Conservation (phyloP, 768 basidiomycete species). For the Trametes cingulata region DNA sequence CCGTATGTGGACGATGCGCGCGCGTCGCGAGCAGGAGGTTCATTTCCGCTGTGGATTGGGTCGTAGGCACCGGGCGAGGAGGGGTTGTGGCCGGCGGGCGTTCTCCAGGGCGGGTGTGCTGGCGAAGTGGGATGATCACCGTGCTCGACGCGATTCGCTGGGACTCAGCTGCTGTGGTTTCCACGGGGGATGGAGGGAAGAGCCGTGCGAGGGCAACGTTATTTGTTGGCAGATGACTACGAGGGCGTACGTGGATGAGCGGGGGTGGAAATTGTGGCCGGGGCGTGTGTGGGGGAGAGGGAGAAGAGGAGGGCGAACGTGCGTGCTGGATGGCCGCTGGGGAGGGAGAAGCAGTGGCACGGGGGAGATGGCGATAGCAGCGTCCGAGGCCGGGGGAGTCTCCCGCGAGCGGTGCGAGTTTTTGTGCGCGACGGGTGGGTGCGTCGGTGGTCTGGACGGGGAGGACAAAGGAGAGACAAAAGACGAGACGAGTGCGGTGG, state of each 20-base stretch:
- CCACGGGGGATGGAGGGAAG: slow-evolving; percentile 14
- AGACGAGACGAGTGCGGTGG: not conserved
- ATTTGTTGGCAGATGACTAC: slow-evolving; percentile 17
- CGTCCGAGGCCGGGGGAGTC: not conserved
- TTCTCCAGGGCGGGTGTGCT: not conserved
- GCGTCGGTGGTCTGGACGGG: not conserved
- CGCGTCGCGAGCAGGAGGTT: not conserved
- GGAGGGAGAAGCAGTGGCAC: slow-evolving; percentile 5
- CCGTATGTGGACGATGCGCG: not conserved
- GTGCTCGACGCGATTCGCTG: slow-evolving; percentile 23
- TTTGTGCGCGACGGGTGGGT: not conserved
- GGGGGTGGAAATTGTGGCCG: slow-evolving; percentile 2
- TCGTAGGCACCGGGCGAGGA: not conserved
- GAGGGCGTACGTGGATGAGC: not conserved
- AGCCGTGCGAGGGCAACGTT: slow-evolving; percentile 18
- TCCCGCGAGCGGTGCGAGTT: not conserved
- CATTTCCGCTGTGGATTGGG: not conserved
- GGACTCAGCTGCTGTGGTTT: not conserved
- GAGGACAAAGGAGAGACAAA: not conserved
- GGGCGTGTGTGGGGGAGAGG: slow-evolving; percentile 8
- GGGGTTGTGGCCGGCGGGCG: not conserved
- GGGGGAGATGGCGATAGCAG: slow-evolving; percentile 3
- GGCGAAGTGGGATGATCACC: slow-evolving; percentile 6
- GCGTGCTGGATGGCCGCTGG: slow-evolving; percentile 14
- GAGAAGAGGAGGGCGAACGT: slow-evolving; percentile 21